These are phyloP conservation scores for Fusarium sublunatum DNA, from an alignment of 2,329 filamentous ascomycete genomes.

Conservation along the genomic window DNA sequence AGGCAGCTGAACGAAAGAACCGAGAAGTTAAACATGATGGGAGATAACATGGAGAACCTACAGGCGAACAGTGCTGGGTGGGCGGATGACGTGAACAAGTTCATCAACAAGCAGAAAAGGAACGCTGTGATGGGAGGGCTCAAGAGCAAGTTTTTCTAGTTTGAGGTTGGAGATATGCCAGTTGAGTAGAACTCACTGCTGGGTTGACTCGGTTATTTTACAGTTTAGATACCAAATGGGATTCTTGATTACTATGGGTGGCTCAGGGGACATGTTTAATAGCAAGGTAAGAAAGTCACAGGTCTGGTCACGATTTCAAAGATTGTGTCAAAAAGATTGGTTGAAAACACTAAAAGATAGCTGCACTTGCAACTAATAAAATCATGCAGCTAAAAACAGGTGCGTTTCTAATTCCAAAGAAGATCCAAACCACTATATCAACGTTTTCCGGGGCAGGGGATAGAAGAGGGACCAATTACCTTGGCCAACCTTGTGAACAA, in stretches of 20 bases:
- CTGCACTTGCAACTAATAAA: not conserved
- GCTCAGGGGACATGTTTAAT: not conserved
- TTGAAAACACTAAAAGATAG: not conserved
- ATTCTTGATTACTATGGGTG: constrained; percentile 1
- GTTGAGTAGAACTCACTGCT: not conserved
- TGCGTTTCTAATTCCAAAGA: not conserved
- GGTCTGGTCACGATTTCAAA: not conserved
- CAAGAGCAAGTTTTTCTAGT: constrained; percentile 67
- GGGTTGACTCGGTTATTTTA: constrained; percentile 8
- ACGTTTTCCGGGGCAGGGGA: not conserved
- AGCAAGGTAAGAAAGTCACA: not conserved
- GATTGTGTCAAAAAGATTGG: not conserved
- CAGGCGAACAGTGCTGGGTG: constrained; percentile 85
- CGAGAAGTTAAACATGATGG: constrained; percentile 84
- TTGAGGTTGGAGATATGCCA: not conserved
- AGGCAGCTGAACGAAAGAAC: constrained; percentile 91
- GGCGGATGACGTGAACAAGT: constrained; percentile 90
- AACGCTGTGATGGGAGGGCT: constrained; percentile 79
- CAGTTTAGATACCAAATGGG: constrained; percentile 25
- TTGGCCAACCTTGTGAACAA: not conserved
- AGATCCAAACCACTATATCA: not conserved
- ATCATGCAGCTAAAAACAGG: not conserved
- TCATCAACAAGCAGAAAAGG: constrained; percentile 86
- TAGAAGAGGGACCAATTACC: not conserved
- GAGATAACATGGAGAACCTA: constrained; percentile 85